Evolutionary conservation across 192 early-diverging fungal genomes (phyloP).

Genomic region (Coemansia pectinata): DNA sequence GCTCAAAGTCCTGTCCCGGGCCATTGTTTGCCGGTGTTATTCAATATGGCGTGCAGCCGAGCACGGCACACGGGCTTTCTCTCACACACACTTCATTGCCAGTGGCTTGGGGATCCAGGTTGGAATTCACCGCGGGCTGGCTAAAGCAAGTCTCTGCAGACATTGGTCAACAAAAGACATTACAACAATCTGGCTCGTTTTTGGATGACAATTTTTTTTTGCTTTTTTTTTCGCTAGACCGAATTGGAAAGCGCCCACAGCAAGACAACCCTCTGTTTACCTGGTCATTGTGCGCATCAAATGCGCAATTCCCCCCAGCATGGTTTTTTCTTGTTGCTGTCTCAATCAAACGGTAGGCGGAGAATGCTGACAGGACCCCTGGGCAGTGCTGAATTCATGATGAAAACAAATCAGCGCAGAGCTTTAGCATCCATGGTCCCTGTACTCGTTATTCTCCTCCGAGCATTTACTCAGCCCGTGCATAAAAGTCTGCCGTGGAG

Average conservation of each 20-base stretch:
- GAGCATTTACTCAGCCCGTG: neutral
- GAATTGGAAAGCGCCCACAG: constrained; percentile 1
- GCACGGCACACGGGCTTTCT: neutral
- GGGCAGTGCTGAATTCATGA: neutral
- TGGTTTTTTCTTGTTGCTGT: neutral
- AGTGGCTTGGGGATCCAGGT: neutral
- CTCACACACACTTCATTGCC: neutral
- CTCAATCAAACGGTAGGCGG: neutral
- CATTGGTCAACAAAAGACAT: neutral
- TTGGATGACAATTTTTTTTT: constrained; percentile 1
- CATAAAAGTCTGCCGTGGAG: neutral
- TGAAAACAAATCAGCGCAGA: constrained; percentile 4
- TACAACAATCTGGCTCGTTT: constrained; percentile 5
- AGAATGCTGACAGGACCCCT: constrained; percentile 8
- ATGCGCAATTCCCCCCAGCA: neutral
- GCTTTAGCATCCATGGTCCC: constrained; percentile 3
- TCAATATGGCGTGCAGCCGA: neutral
- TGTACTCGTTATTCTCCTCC: neutral
- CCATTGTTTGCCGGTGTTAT: neutral
- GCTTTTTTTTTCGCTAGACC: neutral
- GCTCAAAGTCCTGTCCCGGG: neutral
- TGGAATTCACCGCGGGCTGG: neutral
- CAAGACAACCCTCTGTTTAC: constrained; percentile 2
- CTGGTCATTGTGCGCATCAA: constrained; percentile 4
- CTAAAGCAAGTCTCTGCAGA: neutral